These are phyloP conservation scores for Rhododendron mucronatum DNA, from an alignment of 148 eudicot species.

Conservation along the genomic window DNA sequence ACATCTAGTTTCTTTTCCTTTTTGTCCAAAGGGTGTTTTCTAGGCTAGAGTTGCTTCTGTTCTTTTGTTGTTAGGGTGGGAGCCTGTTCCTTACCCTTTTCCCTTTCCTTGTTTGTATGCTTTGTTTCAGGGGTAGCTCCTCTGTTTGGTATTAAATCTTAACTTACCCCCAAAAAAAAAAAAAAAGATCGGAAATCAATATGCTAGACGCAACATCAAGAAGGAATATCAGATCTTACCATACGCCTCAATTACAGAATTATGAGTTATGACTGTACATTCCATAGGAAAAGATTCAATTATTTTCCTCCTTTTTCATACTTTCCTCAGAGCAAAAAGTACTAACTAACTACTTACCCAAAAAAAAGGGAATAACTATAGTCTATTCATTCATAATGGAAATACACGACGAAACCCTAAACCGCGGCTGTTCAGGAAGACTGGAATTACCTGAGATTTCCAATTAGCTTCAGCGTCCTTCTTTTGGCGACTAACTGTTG, in stretches of 20 bases:
- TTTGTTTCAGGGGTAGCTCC: too few relatives aligned
- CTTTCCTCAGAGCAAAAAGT: background rate
- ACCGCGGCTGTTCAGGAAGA: background rate
- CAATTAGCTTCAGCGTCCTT: constrained; percentile 91
- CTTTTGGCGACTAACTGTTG: constrained; percentile 63
- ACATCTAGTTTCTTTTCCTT: too few relatives aligned
- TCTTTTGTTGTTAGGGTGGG: too few relatives aligned
- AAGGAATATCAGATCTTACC: background rate
- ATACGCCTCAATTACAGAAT: background rate
- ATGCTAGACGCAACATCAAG: background rate
- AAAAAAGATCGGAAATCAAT: background rate
- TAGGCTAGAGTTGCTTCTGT: too few relatives aligned
- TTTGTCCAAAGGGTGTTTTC: too few relatives aligned
- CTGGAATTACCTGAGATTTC: constrained; percentile 66
- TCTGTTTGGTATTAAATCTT: too few relatives aligned
- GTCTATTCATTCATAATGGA: background rate
- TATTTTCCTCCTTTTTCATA: background rate
- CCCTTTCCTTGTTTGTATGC: background rate
- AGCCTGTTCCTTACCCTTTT: too few relatives aligned
- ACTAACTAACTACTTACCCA: background rate
- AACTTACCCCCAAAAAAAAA: too few relatives aligned
- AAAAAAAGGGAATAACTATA: background rate
- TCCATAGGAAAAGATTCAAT: background rate
- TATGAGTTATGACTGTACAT: background rate
- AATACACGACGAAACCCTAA: background rate